Percentiles rank a stretch among this genome's conserved stretches.
Evolutionary conservation across 768 basidiomycete genomes (phyloP).

Genomic region (Tulasnella calospora): DNA sequence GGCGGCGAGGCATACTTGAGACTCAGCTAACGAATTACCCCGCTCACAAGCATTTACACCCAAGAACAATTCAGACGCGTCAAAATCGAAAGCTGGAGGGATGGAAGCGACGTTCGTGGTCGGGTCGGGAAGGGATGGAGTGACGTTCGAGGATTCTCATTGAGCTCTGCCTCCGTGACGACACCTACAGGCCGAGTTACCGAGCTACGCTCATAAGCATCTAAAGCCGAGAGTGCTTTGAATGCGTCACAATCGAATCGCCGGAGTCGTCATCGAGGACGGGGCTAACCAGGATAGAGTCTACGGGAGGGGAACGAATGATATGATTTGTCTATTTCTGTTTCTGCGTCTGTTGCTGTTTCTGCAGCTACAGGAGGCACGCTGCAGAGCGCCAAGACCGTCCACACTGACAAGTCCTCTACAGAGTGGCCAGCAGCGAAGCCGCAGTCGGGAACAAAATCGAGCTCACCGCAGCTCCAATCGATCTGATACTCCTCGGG

Average conservation of each 20-base stretch:
- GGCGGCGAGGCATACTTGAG: too few relatives aligned
- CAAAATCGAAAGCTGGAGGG: too few relatives aligned
- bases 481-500: not conserved
- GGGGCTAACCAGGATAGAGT: not conserved
- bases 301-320: not conserved
- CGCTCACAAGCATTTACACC: too few relatives aligned
- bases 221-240: not conserved
- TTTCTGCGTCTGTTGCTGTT: not conserved
- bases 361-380: not conserved
- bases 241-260: not conserved
- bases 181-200: too few relatives aligned
- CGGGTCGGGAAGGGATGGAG: too few relatives aligned
- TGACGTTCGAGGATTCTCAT: too few relatives aligned
- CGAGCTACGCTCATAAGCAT: not conserved
- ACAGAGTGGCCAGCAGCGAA: not conserved
- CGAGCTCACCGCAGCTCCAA: not conserved
- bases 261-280: not conserved
- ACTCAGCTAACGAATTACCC: too few relatives aligned
- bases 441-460: not conserved
- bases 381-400: not conserved
- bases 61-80: not conserved
- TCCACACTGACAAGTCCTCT: not conserved
- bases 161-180: too few relatives aligned
- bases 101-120: too few relatives aligned
- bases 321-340: not conserved